Conservation (phyloP, 2,329 filamentous ascomycete species). For the Hypocreales sp. region DNA sequence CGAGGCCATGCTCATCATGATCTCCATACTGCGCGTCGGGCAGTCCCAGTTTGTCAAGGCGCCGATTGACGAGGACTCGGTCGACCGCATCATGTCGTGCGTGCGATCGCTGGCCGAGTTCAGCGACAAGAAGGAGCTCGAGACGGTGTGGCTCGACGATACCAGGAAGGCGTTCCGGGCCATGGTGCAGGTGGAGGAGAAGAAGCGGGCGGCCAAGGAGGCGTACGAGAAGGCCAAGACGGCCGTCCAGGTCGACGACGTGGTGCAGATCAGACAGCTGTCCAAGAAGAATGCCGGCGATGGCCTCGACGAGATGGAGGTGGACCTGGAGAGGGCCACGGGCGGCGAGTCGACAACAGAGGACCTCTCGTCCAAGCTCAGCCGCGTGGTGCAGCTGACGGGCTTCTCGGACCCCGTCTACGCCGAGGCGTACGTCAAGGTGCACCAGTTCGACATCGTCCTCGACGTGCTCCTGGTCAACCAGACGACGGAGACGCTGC, state of each 20-base stretch:
- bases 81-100: slow-evolving; percentile 98
- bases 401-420: slow-evolving; percentile 98
- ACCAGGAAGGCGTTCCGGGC: slow-evolving; percentile 90
- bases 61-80: slow-evolving; percentile 91
- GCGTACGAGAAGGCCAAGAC: slow-evolving; percentile 85
- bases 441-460: slow-evolving; percentile 97
- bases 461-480: slow-evolving; percentile 94
- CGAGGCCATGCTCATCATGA: slow-evolving; percentile 99
- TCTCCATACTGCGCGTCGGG: slow-evolving; percentile 92
- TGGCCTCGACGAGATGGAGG: slow-evolving; percentile 69
- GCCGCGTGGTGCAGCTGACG: slow-evolving; percentile 88
- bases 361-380: slow-evolving; percentile 85
- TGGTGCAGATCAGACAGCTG: slow-evolving; percentile 82
- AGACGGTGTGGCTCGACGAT: slow-evolving; percentile 85
- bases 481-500: slow-evolving; percentile 88
- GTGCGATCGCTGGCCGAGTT: slow-evolving; percentile 88
- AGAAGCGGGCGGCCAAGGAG: slow-evolving; percentile 91
- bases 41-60: slow-evolving; percentile 99
- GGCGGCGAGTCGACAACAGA: slow-evolving; percentile 74
- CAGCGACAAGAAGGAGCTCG: slow-evolving; percentile 73
- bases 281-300: slow-evolving; percentile 80
- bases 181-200: slow-evolving; percentile 95
- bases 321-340: slow-evolving; percentile 86
- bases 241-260: slow-evolving; percentile 89
- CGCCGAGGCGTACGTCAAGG: slow-evolving; percentile 96